Base-by-base conservation (phyloP, 2,329 filamentous ascomycete genomes). In the Aspergillus tubingensis region DNA sequence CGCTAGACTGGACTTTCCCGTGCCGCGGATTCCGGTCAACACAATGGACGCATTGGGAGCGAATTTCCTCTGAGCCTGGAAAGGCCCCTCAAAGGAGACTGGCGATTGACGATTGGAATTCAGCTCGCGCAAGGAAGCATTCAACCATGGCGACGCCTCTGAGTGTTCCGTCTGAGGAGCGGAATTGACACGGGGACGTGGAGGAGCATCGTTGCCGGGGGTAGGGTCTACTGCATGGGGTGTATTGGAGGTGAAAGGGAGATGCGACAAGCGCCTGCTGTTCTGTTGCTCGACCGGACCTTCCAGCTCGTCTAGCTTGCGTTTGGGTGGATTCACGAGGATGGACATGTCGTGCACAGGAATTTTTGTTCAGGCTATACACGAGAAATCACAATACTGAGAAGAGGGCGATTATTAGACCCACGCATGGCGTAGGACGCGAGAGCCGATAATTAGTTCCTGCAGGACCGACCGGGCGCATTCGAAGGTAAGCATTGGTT, bases 1-100 rank as follows among this genome's bases (percentile, higher is more conserved):
- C 13, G 88, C 90, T 10, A 93, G 79, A 1, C 88, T 91, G 1
- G 89, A 89, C 74, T 92, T 92, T 15, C 90, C 90, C 5, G 88
- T 86, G 10, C 90, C 90, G 13, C 88, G 86, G 58, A 91, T 86
- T 2, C 90, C 90, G 21, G 90, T 83, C 17, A 93, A 80, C 6
- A 92, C 84, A 58, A 93, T 86, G 1, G 90, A 91, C 2, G 88
- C 86, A 78, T 90, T 83, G 8, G 81, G 73, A 8, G 80, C 76
- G 68, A 89, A 90, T 17, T 61, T 68, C 36, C 73, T 69, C 19
- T 65, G 65, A 3, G 59, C 76, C 44, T 72, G 50, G 64, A 71
- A 44, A 67, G 66, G 62, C 1, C 65, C 63, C 17, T 72, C 69
- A 30, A 71, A 67, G 39, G 65, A 58, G 7, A 67, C 65, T 4